Base-by-base conservation (phyloP, 78 protist genomes). In the Dictyostelium firmibasis region DNA sequence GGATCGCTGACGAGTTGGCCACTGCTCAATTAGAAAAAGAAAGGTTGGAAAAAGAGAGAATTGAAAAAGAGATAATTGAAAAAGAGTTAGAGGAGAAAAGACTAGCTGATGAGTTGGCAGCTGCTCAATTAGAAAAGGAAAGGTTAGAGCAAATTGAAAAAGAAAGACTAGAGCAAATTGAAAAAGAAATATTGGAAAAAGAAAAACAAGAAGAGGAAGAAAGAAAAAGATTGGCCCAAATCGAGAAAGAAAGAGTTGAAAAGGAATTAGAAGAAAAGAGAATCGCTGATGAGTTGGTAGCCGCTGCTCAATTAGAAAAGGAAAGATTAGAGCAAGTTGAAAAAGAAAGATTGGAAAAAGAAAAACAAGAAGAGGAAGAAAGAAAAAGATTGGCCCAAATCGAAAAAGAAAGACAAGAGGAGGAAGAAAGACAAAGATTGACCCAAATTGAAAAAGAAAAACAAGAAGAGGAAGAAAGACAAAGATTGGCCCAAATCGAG, bases 141-240 rank as follows among this genome's bases (percentile, higher is more conserved):
- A 38, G n/a, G n/a, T n/a, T n/a, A n/a, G n/a, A n/a, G n/a, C n/a
- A n/a, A n/a, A n/a, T n/a, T n/a, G n/a, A n/a, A n/a, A n/a, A n/a
- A n/a, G 91, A 75, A 35, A 50, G 74, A 85, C 27, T 74, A 23
- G 92, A 85, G 33, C 44, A 33, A 43, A n/a, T 43, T 0, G 92
- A 76, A 62, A 43, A 57, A 86, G 50, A 74, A n/a, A 74, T 70
- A 60, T 38, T 86, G 11, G 92, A 25, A 85, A 23, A 69, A 41
- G 88, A 44, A 67, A 23, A 5, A 36, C 10, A 43, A 23, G 89
- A 84, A 7, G 35, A n/a, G n/a, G n/a, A 70, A 72, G 79, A 70
- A 83, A 83, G 53, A 64, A 18, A n/a, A 41, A 29, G 43, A 70
- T n/a, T 14, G 23, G 11, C 38, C 25, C 6, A 67, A 67, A n/a